Evolutionary conservation across 257 asterid species (phyloP).

Genomic region (Forsythia suspensa): DNA sequence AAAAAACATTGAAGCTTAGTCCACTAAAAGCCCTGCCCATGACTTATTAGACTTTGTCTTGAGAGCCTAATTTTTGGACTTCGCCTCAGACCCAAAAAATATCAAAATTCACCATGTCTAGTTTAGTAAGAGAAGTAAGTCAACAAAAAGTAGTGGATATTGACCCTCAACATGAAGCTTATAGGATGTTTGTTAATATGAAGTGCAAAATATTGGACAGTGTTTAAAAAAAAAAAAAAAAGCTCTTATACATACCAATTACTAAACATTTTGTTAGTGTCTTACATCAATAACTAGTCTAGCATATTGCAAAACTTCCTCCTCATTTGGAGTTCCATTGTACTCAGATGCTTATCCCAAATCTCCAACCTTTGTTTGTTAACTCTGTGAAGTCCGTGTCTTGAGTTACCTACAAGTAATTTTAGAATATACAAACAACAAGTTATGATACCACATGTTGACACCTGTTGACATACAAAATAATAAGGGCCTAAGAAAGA

Average conservation of each 20-base stretch:
- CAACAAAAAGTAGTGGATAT: conserved; percentile 2
- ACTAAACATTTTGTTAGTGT: background rate
- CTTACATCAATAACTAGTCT: conserved; percentile 89
- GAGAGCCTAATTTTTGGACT: too few relatives aligned
- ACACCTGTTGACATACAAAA: background rate
- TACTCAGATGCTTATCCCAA: conserved; percentile 90
- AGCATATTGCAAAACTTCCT: conserved; percentile 92
- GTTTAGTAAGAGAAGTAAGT: conserved; percentile 1
- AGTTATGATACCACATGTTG: background rate
- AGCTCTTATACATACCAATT: too few relatives aligned
- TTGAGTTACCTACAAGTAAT: conserved; percentile 51
- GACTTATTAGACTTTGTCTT: too few relatives aligned
- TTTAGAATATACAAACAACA: background rate
- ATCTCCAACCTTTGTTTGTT: conserved; percentile 87
- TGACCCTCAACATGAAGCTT: background rate
- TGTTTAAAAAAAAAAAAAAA: too few relatives aligned
- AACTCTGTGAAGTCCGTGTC: conserved; percentile 76
- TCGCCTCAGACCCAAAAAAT: too few relatives aligned
- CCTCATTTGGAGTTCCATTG: conserved; percentile 97
- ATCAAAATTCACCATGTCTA: background rate
- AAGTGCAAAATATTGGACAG: too few relatives aligned
- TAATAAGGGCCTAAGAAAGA: too few relatives aligned
- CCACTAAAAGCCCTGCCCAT: too few relatives aligned
- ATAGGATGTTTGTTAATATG: too few relatives aligned
- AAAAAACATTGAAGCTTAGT: too few relatives aligned